phyloP scores from a whole-genome alignment of 2,329 filamentous ascomycete genomes.

The Hypoxylon sp. region DNA sequence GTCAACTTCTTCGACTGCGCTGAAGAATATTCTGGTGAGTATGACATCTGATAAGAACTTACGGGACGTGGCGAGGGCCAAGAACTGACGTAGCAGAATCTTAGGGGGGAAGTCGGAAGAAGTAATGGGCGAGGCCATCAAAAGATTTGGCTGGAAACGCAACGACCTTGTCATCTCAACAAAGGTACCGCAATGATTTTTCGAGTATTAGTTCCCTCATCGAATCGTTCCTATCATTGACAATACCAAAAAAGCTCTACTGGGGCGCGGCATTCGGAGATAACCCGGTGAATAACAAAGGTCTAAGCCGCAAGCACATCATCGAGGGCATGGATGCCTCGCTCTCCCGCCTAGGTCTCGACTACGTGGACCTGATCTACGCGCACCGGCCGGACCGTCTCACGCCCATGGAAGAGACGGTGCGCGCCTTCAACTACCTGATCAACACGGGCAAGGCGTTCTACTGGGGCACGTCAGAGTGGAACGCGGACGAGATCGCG shows the following conservation, averaged over 20 bases:
- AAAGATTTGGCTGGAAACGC: constrained; percentile 70
- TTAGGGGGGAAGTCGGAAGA: constrained; percentile 71
- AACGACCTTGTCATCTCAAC: constrained; percentile 71
- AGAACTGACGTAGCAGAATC: constrained; percentile 52
- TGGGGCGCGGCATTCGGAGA: constrained; percentile 71
- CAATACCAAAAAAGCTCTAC: constrained; percentile 62
- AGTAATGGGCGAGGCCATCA: constrained; percentile 71
- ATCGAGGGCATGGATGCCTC: constrained; percentile 73
- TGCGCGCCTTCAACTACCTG: constrained; percentile 77
- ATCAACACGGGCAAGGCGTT: constrained; percentile 76
- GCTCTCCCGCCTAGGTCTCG: constrained; percentile 66
- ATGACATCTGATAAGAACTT: background rate
- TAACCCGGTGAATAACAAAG: constrained; percentile 73
- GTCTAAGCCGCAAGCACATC: constrained; percentile 76
- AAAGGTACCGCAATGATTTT: constrained; percentile 57
- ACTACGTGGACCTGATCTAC: constrained; percentile 76
- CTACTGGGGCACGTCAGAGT: constrained; percentile 78
- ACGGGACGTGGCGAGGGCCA: background rate
- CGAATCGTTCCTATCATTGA: too few species aligned
- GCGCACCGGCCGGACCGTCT: constrained; percentile 75
- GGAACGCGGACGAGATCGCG: constrained; percentile 73
- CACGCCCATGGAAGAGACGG: constrained; percentile 77
- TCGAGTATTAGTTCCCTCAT: too few species aligned
- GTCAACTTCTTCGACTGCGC: constrained; percentile 74
- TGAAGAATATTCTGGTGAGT: constrained; percentile 54